Evolutionary conservation across 805 yeast genomes (phyloP).

Genomic region (Saturnispora diversa): DNA sequence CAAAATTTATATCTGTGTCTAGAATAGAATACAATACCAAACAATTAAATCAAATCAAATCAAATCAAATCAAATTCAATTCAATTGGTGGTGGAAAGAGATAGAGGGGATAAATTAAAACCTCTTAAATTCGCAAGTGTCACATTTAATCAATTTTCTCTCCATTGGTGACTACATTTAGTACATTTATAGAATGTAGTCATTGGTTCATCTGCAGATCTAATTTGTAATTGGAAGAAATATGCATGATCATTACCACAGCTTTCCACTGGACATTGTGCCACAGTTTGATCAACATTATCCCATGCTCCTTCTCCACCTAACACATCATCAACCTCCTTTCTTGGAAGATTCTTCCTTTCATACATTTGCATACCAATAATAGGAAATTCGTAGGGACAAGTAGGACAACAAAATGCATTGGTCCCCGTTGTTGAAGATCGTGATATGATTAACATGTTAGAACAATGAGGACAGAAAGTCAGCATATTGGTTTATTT

Average conservation of each 20-base stretch:
- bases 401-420: constrained; percentile 80
- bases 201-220: constrained; percentile 99
- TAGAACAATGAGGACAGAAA: constrained; percentile 91
- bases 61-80: no score
- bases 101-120: no score
- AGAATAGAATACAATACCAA: no score
- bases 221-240: constrained; percentile 91
- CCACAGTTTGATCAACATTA: constrained; percentile 90
- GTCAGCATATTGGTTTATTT: constrained; percentile 84
- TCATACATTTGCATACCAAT: constrained; percentile 78
- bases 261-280: constrained; percentile 81
- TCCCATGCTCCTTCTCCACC: constrained; percentile 99
- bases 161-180: constrained; percentile 91
- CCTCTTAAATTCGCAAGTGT: no score
- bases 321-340: constrained; percentile 90
- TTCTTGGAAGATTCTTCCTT: constrained; percentile 72
- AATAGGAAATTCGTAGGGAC: constrained; percentile 92
- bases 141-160: constrained; percentile 66
- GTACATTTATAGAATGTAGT: constrained; percentile 96
- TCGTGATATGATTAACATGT: constrained; percentile 72
- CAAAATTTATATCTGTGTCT: no score
- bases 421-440: constrained; percentile 46
- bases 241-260: constrained; percentile 91
- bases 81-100: no score
- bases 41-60: no score